These are phyloP conservation scores for Acrocalymma vagum DNA, from an alignment of 2,329 filamentous ascomycete genomes.

Conservation along the genomic window DNA sequence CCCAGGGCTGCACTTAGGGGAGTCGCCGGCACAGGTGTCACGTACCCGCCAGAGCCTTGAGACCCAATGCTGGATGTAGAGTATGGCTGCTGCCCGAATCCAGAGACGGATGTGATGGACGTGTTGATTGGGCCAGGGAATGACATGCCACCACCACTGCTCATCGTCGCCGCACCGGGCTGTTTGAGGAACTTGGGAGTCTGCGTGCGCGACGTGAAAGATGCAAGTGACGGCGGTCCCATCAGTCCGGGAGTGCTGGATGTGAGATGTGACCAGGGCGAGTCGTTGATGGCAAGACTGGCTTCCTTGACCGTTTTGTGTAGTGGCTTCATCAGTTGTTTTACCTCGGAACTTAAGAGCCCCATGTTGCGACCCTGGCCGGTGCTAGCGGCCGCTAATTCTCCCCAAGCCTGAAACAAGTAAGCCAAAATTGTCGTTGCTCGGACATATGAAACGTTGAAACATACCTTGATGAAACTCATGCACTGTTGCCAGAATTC, in stretches of 20 bases:
- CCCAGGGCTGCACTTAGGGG: slow-evolving; percentile 89
- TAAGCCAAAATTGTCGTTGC: slow-evolving; percentile 40
- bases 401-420: slow-evolving; percentile 66
- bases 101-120: slow-evolving; percentile 38
- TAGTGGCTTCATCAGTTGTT: slow-evolving; percentile 77
- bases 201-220: slow-evolving; percentile 44
- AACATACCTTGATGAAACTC: slow-evolving; percentile 68
- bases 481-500: slow-evolving; percentile 77
- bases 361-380: slow-evolving; percentile 52
- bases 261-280: slow-evolving; percentile 68
- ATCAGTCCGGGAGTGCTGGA: slow-evolving; percentile 36
- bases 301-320: slow-evolving; percentile 86
- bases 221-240: slow-evolving; percentile 42
- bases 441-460: slow-evolving; percentile 17
- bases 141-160: slow-evolving; percentile 28
- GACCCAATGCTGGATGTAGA: slow-evolving; percentile 35
- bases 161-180: slow-evolving; percentile 32
- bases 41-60: slow-evolving; percentile 53
- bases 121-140: slow-evolving; percentile 49
- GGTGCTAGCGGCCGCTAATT: slow-evolving; percentile 61
- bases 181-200: slow-evolving; percentile 40
- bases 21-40: slow-evolving; percentile 77
- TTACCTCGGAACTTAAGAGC: slow-evolving; percentile 70
- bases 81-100: slow-evolving; percentile 36
- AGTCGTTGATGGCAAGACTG: slow-evolving; percentile 73